A percentile compares a stretch with the other conserved stretches of the same genome.
Conservation (phyloP, 768 basidiomycete species). For the Leucocoprinus sp. region DNA sequence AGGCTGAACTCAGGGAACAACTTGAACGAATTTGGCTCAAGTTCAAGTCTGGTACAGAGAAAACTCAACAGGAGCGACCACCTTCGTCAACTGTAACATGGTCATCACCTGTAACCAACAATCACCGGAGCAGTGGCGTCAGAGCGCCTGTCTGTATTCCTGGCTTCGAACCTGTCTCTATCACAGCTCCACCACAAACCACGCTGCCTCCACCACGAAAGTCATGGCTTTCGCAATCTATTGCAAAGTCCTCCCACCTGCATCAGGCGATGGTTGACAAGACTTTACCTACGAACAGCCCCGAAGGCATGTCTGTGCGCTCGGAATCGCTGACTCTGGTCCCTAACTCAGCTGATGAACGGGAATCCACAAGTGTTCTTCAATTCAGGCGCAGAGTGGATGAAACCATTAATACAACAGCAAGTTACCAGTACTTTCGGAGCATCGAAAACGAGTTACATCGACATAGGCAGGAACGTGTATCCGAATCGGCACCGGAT, state of each 20-base stretch:
- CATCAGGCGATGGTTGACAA: slow-evolving; percentile 37
- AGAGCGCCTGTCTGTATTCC: slow-evolving; percentile 35
- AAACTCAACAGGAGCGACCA: slow-evolving; percentile 31
- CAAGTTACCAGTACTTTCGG: slow-evolving; percentile 37
- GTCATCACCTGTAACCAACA: slow-evolving; percentile 9
- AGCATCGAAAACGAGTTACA: slow-evolving; percentile 37
- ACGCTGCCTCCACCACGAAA: slow-evolving; percentile 31
- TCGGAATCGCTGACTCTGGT: slow-evolving; percentile 29
- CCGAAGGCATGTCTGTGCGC: slow-evolving; percentile 21
- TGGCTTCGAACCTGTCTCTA: slow-evolving; percentile 47
- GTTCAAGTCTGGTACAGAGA: slow-evolving; percentile 41
- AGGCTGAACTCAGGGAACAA: slow-evolving; percentile 44
- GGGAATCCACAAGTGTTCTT: slow-evolving; percentile 29
- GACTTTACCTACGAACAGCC: slow-evolving; percentile 16
- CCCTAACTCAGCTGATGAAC: slow-evolving; percentile 16
- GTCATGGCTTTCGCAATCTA: slow-evolving; percentile 67
- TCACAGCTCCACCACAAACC: slow-evolving; percentile 28
- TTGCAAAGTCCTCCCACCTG: slow-evolving; percentile 47
- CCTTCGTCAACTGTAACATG: slow-evolving; percentile 1
- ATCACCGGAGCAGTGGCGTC: slow-evolving; percentile 13
- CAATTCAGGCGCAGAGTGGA: slow-evolving; percentile 32
- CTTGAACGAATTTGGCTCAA: slow-evolving; percentile 58
- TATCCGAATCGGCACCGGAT: slow-evolving; percentile 8
- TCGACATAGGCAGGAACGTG: slow-evolving; percentile 19
- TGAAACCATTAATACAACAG: slow-evolving; percentile 34